Conservation (phyloP, 768 basidiomycete species). For the Boletus rubropictus region DNA sequence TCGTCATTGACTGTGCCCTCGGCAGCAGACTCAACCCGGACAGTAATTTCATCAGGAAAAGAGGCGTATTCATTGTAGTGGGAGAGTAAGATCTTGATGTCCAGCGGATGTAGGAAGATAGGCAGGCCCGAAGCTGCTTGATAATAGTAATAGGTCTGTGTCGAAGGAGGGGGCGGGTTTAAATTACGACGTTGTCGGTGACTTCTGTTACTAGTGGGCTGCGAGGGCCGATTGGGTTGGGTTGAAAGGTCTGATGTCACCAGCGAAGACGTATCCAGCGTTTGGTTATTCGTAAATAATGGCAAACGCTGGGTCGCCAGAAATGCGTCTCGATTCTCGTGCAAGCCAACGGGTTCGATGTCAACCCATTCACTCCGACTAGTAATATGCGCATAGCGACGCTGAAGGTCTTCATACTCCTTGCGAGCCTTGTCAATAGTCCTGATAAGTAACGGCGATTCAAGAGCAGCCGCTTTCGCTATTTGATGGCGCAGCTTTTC, state of each 20-base stretch:
- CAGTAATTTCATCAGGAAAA: constrained; percentile 77
- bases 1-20: constrained; percentile 89
- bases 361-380: constrained; percentile 23
- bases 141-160: constrained; percentile 92
- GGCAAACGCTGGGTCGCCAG: constrained; percentile 39
- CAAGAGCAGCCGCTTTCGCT: constrained; percentile 70
- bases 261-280: neutral
- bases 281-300: constrained; percentile 9
- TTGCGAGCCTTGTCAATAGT: constrained; percentile 59
- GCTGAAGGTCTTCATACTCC: constrained; percentile 50
- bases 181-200: constrained; percentile 69
- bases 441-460: constrained; percentile 57
- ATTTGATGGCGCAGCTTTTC: constrained; percentile 75
- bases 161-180: constrained; percentile 81
- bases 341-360: constrained; percentile 6
- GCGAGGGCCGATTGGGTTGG: constrained; percentile 5
- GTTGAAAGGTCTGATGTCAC: constrained; percentile 4
- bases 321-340: constrained; percentile 56
- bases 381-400: constrained; percentile 25
- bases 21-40: constrained; percentile 71
- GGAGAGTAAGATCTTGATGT: constrained; percentile 86
- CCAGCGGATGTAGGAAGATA: constrained; percentile 90
- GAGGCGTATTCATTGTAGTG: constrained; percentile 76
- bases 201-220: constrained; percentile 31
- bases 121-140: constrained; percentile 89